Evolutionary conservation across 2,329 filamentous ascomycete species (phyloP), one percentile per base, ranked within the genome.

Genomic region (Aspergillus phoenicis): DNA sequence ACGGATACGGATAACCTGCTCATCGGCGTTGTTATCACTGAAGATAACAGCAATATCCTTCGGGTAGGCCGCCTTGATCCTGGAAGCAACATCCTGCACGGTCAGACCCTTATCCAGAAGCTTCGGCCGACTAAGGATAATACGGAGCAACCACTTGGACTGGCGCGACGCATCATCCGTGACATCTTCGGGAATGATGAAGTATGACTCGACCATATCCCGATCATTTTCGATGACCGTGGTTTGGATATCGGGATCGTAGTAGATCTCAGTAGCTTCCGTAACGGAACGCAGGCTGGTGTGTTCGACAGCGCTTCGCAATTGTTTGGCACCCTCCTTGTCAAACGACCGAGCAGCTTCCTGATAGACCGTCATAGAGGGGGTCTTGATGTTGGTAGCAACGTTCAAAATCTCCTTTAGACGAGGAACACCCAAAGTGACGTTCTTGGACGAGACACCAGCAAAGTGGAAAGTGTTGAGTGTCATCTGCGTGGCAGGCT

Each of bases 381-480:
- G 95, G 0, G 95, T 99, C 84, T 98, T 99, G 83, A 99, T 97
- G 78, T 98, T 96, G 69, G 90, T 93, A 0, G 96, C 95, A 61
- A 99, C 88, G 77, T 99, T 99, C 60, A 99, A 85, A 87, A 99
- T 99, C 82, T 99, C 95, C 85, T 99, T 99, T 53, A 99, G 87
- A 88, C 95, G 94, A 47, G 95, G 95, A 47, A 99, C 95, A 92
- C 95, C 95, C 52, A 99, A 89, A 0, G 95, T 99, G 58, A 99
- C 94, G 84, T 99, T 99, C 89, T 99, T 99, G 24, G 94, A 97
- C 39, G 96, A 97, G 63, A 99, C 93, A 97, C 95, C 95, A 78
- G 95, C 93, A 78, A 99, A 99, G 84, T 99, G 95, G 90, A 99
- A 99, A 24, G 95, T 99, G 82, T 99, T 99, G 63, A 99, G 82